Conservation (phyloP, 345 rosid genomes). For the Clarkia xantiana region DNA sequence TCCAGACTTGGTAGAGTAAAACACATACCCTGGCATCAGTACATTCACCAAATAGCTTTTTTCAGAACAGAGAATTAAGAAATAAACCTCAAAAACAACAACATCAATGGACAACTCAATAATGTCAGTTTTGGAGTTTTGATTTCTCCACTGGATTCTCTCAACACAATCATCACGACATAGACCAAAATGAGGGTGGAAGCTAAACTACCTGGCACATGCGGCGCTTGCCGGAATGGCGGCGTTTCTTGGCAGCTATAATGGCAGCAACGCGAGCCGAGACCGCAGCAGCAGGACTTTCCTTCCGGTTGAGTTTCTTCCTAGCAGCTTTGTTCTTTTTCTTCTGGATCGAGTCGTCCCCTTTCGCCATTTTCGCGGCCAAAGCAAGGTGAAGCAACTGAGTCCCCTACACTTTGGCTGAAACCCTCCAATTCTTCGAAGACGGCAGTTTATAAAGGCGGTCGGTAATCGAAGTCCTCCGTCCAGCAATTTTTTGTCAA, state of each 20-base stretch:
- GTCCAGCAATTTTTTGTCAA: no score
- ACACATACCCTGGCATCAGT: constrained; percentile 75
- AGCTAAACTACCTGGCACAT: constrained; percentile 42
- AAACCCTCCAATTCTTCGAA: no score
- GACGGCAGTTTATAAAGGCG: no score
- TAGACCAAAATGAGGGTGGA: not conserved
- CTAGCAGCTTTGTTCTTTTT: constrained; percentile 51
- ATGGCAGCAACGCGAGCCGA: constrained; percentile 67
- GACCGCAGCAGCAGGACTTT: constrained; percentile 27
- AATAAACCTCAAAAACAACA: not conserved
- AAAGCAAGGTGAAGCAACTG: not conserved
- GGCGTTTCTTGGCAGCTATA: constrained; percentile 83
- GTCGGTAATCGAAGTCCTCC: no score
- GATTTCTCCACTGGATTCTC: not conserved
- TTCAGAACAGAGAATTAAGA: not conserved
- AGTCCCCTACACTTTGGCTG: not conserved
- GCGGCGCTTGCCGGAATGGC: constrained; percentile 63
- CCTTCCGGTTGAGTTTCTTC: constrained; percentile 37
- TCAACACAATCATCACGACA: not conserved
- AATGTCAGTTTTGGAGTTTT: no score
- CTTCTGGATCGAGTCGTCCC: constrained; percentile 44
- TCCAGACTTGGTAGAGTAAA: constrained; percentile 72
- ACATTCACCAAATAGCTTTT: not conserved
- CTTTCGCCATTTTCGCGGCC: constrained; percentile 41
- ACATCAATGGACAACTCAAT: not conserved